phyloP scores from a whole-genome alignment of 495 filamentous ascomycete genomes.

The Xylaria intraflava region DNA sequence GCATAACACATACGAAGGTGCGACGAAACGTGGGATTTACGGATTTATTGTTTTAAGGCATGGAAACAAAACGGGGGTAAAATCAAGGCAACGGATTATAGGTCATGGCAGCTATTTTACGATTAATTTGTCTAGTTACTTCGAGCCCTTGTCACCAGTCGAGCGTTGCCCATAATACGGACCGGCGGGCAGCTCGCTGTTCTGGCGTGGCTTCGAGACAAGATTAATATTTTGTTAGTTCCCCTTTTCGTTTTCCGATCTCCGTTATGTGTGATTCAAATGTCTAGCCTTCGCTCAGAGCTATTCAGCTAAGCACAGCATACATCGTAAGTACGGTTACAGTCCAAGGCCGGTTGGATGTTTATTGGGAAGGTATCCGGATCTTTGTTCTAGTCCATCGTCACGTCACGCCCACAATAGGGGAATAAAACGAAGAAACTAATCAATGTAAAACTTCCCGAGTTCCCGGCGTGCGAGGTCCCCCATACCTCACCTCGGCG shows the following conservation, averaged over 20 bases:
- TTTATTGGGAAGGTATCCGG: too few relatives aligned
- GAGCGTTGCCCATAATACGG: neutral
- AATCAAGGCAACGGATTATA: neutral
- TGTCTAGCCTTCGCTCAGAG: too few relatives aligned
- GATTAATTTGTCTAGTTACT: neutral
- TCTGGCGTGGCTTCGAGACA: neutral
- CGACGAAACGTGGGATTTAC: neutral
- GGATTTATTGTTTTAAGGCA: neutral
- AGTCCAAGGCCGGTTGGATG: too few relatives aligned
- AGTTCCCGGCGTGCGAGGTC: too few relatives aligned
- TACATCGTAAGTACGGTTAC: too few relatives aligned
- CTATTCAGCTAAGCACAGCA: too few relatives aligned
- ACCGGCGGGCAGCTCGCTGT: neutral
- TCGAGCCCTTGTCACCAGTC: neutral
- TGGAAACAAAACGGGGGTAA: neutral
- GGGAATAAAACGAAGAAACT: too few relatives aligned
- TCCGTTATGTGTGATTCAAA: neutral
- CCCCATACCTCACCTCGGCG: too few relatives aligned
- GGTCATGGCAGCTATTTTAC: neutral
- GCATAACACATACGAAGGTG: neutral
- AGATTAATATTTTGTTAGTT: neutral
- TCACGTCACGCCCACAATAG: too few relatives aligned
- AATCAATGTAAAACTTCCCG: too few relatives aligned
- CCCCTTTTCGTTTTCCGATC: neutral
- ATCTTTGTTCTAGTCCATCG: too few relatives aligned